Evolutionary conservation across 148 eudicot genomes (phyloP).

Genomic region (Vaccinium macrocarpon): DNA sequence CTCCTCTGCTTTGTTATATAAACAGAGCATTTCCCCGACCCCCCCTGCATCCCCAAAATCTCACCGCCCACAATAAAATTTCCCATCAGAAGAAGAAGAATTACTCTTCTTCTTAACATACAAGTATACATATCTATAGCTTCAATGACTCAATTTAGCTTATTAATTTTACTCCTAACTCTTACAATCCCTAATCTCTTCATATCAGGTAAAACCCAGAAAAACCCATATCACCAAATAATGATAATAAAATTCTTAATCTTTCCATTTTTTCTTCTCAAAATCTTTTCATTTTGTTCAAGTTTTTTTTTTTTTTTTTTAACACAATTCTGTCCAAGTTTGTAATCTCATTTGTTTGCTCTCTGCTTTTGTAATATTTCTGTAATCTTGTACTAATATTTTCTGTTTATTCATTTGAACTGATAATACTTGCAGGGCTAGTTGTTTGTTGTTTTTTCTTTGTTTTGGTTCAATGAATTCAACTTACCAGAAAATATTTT

Average conservation of each 20-base stretch:
- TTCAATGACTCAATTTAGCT: conserved; percentile 14
- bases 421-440: too few relatives aligned
- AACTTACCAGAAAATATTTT: background rate
- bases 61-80: background rate
- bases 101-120: background rate
- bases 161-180: background rate
- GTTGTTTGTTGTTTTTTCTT: too few relatives aligned
- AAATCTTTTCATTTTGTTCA: background rate
- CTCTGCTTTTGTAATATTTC: too few relatives aligned
- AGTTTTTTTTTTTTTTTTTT: too few relatives aligned
- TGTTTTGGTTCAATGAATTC: too few relatives aligned
- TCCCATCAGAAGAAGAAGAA: too few relatives aligned
- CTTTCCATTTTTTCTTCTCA: background rate
- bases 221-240: too few relatives aligned
- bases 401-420: too few relatives aligned
- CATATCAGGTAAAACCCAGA: conserved; percentile 20
- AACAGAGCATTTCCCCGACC: background rate
- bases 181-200: conserved; percentile 16
- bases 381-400: too few relatives aligned
- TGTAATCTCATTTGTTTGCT: too few relatives aligned
- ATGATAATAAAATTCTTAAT: too few relatives aligned
- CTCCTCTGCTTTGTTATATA: background rate
- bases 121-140: background rate
- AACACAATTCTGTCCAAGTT: too few relatives aligned
- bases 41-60: background rate